phyloP scores from a whole-genome alignment of 768 basidiomycete genomes.

The Xerocomellus dryophilus region DNA sequence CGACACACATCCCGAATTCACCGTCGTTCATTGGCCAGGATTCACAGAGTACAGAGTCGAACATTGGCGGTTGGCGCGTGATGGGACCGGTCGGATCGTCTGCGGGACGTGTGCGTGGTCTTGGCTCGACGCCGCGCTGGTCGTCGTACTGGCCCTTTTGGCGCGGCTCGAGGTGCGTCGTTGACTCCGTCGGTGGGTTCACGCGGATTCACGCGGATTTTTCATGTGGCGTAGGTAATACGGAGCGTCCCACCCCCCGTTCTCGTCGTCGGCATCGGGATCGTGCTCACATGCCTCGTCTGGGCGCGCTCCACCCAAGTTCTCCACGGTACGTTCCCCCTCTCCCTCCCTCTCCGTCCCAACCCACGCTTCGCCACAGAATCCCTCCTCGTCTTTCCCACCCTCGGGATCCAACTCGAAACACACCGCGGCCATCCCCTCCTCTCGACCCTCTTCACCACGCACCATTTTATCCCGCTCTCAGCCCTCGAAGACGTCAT shows the following conservation, averaged over 20 bases:
- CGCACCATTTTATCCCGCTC: slow-evolving; percentile 59
- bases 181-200: neutral
- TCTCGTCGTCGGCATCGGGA: neutral
- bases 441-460: slow-evolving; percentile 26
- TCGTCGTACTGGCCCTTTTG: neutral
- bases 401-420: slow-evolving; percentile 73
- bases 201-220: no score
- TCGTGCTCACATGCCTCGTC: slow-evolving; percentile 24
- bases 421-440: slow-evolving; percentile 57
- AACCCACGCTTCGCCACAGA: slow-evolving; percentile 39
- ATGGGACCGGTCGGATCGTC: slow-evolving; percentile 38
- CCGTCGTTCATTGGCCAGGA: slow-evolving; percentile 42
- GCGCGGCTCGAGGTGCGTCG: neutral
- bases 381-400: slow-evolving; percentile 63
- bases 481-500: slow-evolving; percentile 55
- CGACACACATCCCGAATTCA: slow-evolving; percentile 50
- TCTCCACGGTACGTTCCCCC: slow-evolving; percentile 41
- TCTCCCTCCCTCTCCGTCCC: neutral
- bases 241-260: neutral
- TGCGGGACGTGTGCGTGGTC: slow-evolving; percentile 31
- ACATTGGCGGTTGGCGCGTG: slow-evolving; percentile 45
- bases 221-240: neutral
- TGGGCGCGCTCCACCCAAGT: slow-evolving; percentile 43
- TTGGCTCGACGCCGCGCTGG: slow-evolving; percentile 38
- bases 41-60: slow-evolving; percentile 62